Conservation (phyloP, 306 rosid species). For the Trichosanthes cucumerina region DNA sequence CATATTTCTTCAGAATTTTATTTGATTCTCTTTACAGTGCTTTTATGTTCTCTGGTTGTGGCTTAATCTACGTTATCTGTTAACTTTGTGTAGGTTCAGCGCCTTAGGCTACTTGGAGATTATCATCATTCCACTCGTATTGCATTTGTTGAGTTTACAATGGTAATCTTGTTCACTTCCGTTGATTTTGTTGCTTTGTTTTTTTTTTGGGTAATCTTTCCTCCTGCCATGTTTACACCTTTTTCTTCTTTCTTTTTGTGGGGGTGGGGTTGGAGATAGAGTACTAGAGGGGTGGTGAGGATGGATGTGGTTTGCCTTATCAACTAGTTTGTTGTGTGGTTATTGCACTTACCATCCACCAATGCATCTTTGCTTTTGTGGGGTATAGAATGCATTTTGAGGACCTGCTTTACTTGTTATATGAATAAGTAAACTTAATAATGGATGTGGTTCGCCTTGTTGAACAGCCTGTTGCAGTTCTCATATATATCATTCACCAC, state of each 20-base stretch:
- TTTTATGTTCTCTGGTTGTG: neutral
- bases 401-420: neutral
- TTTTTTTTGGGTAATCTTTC: neutral
- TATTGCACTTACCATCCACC: neutral
- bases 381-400: neutral
- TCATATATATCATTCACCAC: neutral
- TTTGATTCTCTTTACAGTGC: neutral
- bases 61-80: neutral
- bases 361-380: neutral
- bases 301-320: neutral
- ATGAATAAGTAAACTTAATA: neutral
- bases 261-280: neutral
- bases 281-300: neutral
- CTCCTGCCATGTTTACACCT: neutral
- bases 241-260: neutral
- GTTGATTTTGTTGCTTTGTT: neutral
- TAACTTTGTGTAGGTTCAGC: slow-evolving; percentile 58
- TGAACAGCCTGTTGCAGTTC: neutral
- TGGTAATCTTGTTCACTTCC: slow-evolving; percentile 32
- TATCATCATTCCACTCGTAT: slow-evolving; percentile 95
- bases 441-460: neutral
- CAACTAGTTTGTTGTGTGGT: neutral
- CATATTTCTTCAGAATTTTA: neutral
- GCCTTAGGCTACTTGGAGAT: slow-evolving; percentile 95
- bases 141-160: slow-evolving; percentile 77